Evolutionary conservation across 202 grass and related monocot genomes (phyloP), one percentile per base, ranked within the genome.

Genomic region (Hordeum pubiflorum): DNA sequence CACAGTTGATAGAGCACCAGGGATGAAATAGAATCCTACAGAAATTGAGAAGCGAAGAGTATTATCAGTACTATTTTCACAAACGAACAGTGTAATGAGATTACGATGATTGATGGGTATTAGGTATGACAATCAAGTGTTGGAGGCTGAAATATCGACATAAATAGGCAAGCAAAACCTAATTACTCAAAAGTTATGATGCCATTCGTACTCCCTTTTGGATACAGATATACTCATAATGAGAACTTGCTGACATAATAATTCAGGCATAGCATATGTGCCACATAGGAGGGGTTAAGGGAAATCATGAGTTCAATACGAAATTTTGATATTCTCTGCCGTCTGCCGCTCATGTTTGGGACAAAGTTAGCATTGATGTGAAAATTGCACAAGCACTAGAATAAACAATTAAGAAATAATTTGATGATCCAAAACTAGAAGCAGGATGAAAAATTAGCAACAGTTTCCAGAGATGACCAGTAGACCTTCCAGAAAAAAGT

Each of bases 21-120:
- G 91, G 58, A 97, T 92, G 76, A 97, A 94, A 84, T 92, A 94
- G 76, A 94, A 94, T 62, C 94, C 94, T 97, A 70, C 2, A 74
- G 33, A 44, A 90, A 59, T 74, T 20, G 54, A 23, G 40, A 23
- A 1, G 17, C 77, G 9, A 41, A 41, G 41, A 33, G 32, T 24
- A 75, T 69, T 24, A 75, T 69, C 27, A 58, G 4, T 17, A 50
- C 14, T 41, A n/a, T 54, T 54, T 54, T n/a, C 50, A 54, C 17
- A 54, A 18, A 17, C 24, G 62, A 20, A 66, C 0, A 24, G 10
- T 60, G 10, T 69, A 69, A 48, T 59, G 12, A 46, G 0, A 37
- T 34, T 12, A 34, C 3, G 10, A 43, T 58, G 34, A 58, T 56
- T 63, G 3, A 77, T 38, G 18, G 21, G 0, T 37, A 0, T 38